Percentiles rank a stretch among this genome's conserved stretches.
Conservation (phyloP, 208 protist species). For the Leishmania martiniquensis region DNA sequence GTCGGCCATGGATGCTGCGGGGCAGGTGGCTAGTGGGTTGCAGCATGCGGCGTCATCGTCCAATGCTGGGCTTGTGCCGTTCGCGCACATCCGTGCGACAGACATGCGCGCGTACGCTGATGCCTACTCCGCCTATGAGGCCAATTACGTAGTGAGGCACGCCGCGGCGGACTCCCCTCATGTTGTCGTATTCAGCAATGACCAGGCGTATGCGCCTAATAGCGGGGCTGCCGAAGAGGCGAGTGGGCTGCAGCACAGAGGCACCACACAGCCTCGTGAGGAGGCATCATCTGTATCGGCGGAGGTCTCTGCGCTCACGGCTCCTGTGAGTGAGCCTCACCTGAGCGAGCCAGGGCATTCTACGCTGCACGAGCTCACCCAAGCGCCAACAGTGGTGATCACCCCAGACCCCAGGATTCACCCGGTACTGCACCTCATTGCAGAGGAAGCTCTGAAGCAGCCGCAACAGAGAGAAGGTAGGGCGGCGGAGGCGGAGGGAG, state of each 20-base stretch:
- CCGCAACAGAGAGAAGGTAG: too few relatives aligned
- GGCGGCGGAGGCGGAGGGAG: not conserved
- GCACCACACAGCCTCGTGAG: constrained; percentile 22
- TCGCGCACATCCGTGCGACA: constrained; percentile 8
- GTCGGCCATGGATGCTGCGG: not conserved
- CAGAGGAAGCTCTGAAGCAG: not conserved
- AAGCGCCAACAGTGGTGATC: not conserved
- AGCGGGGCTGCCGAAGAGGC: not conserved
- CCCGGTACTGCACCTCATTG: constrained; percentile 15
- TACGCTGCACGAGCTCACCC: not conserved
- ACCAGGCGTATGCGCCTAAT: not conserved
- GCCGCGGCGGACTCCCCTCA: not conserved
- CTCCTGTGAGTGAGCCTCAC: not conserved
- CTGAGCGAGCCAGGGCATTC: not conserved
- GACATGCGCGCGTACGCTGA: constrained; percentile 22
- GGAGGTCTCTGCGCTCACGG: constrained; percentile 32
- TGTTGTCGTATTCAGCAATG: not conserved
- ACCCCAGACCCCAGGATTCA: not conserved
- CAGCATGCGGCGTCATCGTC: not conserved
- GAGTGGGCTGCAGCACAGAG: constrained; percentile 9
- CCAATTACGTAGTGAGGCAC: not conserved
- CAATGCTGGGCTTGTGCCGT: not conserved
- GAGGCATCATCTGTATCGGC: constrained; percentile 21
- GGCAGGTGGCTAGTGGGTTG: not conserved
- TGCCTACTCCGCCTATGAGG: constrained; percentile 28